Base-by-base conservation (phyloP, 169 alveolate genomes). In the Plasmodium blacklocki region DNA sequence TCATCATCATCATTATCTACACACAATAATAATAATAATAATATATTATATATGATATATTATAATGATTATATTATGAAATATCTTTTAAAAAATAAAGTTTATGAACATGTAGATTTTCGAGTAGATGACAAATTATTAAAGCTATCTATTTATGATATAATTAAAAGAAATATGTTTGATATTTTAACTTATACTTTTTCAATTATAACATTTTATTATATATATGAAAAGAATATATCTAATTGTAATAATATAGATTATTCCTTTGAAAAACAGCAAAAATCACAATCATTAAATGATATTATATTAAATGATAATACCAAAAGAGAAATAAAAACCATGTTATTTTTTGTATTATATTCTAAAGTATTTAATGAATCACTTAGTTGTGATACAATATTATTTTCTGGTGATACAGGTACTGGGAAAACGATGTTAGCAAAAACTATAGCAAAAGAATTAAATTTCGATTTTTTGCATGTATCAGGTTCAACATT, bases 31-130 rank as follows among this genome's bases (percentile, higher is more conserved):
- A 6, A 19, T 18, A 68, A 18, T 45, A 6, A 18, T 15, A 67
- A 58, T 19, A 60, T 70, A 4, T 26, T 71, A 47, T 60, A 85
- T 14, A 71, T 86, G 47, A 49, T 72, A 12, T 85, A 70, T 59
- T 85, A 85, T 19, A 70, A 68, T 59, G 92, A 85, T 21, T 85
- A 71, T 50, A 70, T 85, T 12, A 71, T 85, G 92, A 71, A 71
- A 21, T 85, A 70, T 71, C n/a, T 85, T 11, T 32, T 85, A 3
- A 85, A 85, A 85, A 85, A 85, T 59, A 70, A 71, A 66, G 7
- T 56, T 4, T 85, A 85, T 15, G 92, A 85, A 85, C 43, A 85
- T 59, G 68, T 85, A 29, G 87, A 85, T 23, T 47, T 85, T 5
- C 18, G 26, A 71, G 14, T 85, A 11, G 86, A 85, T 18, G 92